Evolutionary conservation across 176 grass and related monocot species (phyloP), one percentile per base, ranked within the genome.

Genomic region (Oryza officinalis): DNA sequence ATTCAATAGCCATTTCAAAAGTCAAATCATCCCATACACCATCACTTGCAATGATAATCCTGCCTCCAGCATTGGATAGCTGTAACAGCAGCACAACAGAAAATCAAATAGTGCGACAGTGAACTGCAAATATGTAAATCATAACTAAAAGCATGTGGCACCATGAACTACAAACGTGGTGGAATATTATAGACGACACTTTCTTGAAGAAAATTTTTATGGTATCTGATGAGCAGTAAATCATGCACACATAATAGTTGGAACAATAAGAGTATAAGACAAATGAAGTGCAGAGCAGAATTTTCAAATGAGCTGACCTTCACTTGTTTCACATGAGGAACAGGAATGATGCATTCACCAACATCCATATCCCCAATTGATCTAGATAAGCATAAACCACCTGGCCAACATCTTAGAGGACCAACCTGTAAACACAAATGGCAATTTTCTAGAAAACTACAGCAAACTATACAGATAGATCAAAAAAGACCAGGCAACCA

Each of bases 271-370:
- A 38, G 37, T 38, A 37, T 37, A 37, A 38, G 37, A 49, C 10
- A 67, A 35, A 65, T 67, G 23, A 7, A 11, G 17, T 47, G 59
- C 25, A 79, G 61, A 83, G 22, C 37, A 79, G 61, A 83, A 60
- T 47, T 83, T 61, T 74, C 67, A 83, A 77, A 25, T 69, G 74
- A 86, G 69, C 91, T 86, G 61, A 99, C 96, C 96, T 96, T 99
- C 76, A 96, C 89, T 99, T 99, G 96, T 75, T 99, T 99, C 75
- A 99, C 93, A 87, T 96, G 88, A 65, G 96, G 93, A 92, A 99
- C 80, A 71, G 96, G 83, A 67, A 99, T 87, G 83, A 99, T 96
- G 50, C 83, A 99, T 94, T 96, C 93, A 83, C 96, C 96, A 83
- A 96, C 93, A 83, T 99, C 91, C 41, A 88, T 78, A 86, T 99